Evolutionary conservation across 73 alveolate genomes (phyloP).

Genomic region (Tetrahymena thermophila): DNA sequence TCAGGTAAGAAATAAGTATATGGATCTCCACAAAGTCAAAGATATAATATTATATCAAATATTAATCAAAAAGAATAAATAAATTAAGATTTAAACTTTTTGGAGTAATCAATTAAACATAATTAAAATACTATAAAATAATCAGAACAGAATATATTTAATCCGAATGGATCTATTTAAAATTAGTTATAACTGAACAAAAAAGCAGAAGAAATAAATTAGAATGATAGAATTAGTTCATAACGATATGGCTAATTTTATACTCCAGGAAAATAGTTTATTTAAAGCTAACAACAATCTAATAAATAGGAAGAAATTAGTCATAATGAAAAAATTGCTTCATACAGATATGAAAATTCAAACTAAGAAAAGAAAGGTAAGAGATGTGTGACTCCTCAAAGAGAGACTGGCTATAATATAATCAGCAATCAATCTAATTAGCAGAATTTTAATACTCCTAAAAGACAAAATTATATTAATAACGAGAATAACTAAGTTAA

Average conservation of each 20-base stretch:
- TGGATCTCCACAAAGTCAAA: background rate
- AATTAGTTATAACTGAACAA: background rate
- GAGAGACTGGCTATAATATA: background rate
- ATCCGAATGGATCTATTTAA: background rate
- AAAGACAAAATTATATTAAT: too few relatives aligned
- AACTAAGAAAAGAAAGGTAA: background rate
- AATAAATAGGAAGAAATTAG: background rate
- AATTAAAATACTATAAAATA: background rate
- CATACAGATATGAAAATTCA: background rate
- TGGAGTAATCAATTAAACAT: too few relatives aligned
- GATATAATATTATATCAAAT: background rate
- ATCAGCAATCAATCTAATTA: background rate
- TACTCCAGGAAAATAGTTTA: background rate
- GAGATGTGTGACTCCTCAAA: background rate
- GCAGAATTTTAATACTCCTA: background rate
- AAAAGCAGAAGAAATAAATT: background rate
- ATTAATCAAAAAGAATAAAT: background rate
- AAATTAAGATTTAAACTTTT: too few relatives aligned
- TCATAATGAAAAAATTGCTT: background rate
- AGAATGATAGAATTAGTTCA: background rate
- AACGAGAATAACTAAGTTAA: background rate
- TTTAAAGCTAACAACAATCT: background rate
- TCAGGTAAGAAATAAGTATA: background rate
- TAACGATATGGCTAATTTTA: background rate
- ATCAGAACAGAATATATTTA: background rate